Conservation (phyloP, 345 rosid genomes). For the Durio zibethinus region DNA sequence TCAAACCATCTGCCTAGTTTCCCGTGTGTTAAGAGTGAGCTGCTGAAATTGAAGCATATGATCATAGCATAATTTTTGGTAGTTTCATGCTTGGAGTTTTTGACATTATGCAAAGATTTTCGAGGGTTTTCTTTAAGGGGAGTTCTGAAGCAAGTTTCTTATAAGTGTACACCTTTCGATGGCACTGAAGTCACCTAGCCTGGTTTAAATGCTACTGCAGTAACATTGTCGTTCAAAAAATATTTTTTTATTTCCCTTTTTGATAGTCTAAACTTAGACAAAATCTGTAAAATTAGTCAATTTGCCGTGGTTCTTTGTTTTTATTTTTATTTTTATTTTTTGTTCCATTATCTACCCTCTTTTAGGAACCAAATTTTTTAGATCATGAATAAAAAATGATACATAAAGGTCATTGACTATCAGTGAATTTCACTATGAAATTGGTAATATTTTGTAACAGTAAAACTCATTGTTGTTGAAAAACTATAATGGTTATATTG, state of each 20-base stretch:
- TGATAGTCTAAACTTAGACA: neutral
- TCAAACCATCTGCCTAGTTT: conserved; percentile 15
- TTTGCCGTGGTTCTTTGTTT: too few species aligned
- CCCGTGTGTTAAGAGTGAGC: neutral
- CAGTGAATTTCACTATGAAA: too few species aligned
- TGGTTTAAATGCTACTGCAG: neutral
- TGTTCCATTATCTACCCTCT: too few species aligned
- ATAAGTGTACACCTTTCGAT: neutral
- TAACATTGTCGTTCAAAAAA: conserved; percentile 7
- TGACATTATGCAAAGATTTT: neutral
- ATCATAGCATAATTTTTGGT: neutral
- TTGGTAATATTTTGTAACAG: too few species aligned
- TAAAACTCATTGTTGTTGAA: too few species aligned
- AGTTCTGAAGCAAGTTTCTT: too few species aligned
- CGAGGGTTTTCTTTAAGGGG: neutral
- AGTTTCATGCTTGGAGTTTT: neutral
- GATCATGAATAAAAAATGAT: too few species aligned
- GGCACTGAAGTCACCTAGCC: neutral
- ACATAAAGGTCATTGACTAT: too few species aligned
- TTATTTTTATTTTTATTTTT: too few species aligned
- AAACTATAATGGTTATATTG: too few species aligned
- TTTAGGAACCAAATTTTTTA: too few species aligned
- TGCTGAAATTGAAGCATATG: neutral
- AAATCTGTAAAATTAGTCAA: neutral
- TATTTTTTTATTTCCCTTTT: neutral